Evolutionary conservation across 2,329 filamentous ascomycete species (phyloP).

Genomic region (Raffaelea deltoideospora): DNA sequence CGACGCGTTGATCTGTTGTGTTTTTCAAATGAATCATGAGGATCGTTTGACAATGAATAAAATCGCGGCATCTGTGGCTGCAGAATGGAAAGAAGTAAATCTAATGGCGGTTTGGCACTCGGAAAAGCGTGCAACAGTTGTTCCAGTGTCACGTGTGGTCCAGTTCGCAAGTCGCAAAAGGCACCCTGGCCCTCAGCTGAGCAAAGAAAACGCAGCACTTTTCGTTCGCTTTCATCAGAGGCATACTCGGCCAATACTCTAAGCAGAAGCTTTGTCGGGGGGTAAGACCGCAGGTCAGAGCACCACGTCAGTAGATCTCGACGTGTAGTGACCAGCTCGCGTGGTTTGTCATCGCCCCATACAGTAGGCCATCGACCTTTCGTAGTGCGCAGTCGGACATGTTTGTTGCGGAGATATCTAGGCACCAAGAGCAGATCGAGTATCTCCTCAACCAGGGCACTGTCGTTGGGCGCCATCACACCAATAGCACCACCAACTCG

Average conservation of each 20-base stretch:
- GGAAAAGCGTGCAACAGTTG: constrained; percentile 89
- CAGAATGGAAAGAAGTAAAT: constrained; percentile 63
- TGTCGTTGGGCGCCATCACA: constrained; percentile 75
- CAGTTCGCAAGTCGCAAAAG: constrained; percentile 90
- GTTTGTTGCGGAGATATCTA: constrained; percentile 69
- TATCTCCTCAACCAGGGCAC: constrained; percentile 63
- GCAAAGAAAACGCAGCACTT: constrained; percentile 73
- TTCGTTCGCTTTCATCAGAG: constrained; percentile 65
- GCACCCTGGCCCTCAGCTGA: constrained; percentile 80
- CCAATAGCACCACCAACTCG: constrained; percentile 94
- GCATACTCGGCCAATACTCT: constrained; percentile 78
- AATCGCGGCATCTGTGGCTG: constrained; percentile 93
- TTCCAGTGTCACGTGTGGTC: constrained; percentile 67
- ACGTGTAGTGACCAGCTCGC: constrained; percentile 78
- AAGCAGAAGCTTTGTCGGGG: constrained; percentile 76
- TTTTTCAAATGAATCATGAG: constrained; percentile 52
- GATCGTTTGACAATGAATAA: constrained; percentile 95
- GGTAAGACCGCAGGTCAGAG: constrained; percentile 80
- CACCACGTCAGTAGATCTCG: constrained; percentile 93
- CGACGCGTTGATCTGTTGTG: constrained; percentile 58
- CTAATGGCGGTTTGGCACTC: constrained; percentile 75
- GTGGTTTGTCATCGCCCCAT: constrained; percentile 79
- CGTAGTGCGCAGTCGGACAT: constrained; percentile 62
- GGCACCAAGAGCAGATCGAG: constrained; percentile 72
- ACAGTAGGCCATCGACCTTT: constrained; percentile 91